Evolutionary conservation across 345 rosid species (phyloP), one percentile per base, ranked within the genome.

Genomic region (Citrus unshiu): DNA sequence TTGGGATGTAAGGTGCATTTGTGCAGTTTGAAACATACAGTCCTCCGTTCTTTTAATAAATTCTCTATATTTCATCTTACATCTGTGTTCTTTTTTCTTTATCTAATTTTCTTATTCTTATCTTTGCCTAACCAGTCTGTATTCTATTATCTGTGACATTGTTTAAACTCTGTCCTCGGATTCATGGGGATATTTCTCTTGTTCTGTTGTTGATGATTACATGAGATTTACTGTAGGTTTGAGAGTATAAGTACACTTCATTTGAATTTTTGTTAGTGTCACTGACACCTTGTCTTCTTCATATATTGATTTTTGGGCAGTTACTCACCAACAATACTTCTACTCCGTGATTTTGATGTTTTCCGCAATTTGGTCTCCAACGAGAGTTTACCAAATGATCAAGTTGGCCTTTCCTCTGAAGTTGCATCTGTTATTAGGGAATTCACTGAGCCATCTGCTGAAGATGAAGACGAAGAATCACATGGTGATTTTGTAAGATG

Each of bases 281-380:
- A 25, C 54, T 65, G 51, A 37, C 51, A 37, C 64, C 79, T 76
- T 24, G 56, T 83, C 74, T 65, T 61, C 64, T 73, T 77, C 40
- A 56, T 81, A 37, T 64, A 79, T 51, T 58, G 69, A 75, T 85
- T 71, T 77, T 81, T 54, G 82, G 78, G 58, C 90, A 96, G 98
- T 74, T 96, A 94, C 82, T 84, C 91, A 24, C 98, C 97, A 34
- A 70, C 97, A 13, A 90, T 96, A 80, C 91, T 96, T 88, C 85
- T 96, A 81, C 99, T 94, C 68, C 94, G 89, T 72, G 97, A 92
- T 85, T 96, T 96, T 81, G 97, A 96, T 64, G 93, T 90, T 85
- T 89, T 94, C n/a, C 90, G 86, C 79, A 86, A 91, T 86, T 79
- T 90, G 86, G 90, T 73, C 70, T 90, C 92, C 24, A 88, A 86